phyloP scores from a whole-genome alignment of 1,284 basidiomycete species.

The Sanghuangporus weigelae region DNA sequence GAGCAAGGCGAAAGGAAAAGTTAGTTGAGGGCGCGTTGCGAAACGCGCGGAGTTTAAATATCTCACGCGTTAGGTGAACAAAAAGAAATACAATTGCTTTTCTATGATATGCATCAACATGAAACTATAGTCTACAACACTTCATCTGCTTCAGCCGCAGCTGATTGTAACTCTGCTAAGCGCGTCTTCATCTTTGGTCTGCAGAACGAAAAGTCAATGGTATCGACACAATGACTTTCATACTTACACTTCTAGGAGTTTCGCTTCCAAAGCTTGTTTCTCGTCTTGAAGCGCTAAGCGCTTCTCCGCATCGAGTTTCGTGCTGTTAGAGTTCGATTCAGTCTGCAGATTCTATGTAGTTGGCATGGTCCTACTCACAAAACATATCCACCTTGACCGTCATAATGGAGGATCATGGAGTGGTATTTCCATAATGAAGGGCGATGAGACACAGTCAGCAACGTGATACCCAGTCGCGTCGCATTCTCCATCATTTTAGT shows the following conservation, averaged over 20 bases:
- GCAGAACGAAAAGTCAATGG: background rate
- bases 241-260: slow-evolving; percentile 73
- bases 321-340: slow-evolving; percentile 39
- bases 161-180: slow-evolving; percentile 39
- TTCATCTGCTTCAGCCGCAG: slow-evolving; percentile 1
- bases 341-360: slow-evolving; percentile 6
- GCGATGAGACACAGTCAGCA: slow-evolving; percentile 88
- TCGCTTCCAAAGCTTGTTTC: slow-evolving; percentile 80
- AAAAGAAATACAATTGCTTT: background rate
- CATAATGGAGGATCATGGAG: slow-evolving; percentile 86
- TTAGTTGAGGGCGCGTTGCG: background rate
- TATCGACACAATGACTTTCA: background rate
- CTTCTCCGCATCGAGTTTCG: slow-evolving; percentile 88
- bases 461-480: slow-evolving; percentile 80
- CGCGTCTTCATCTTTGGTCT: slow-evolving; percentile 45
- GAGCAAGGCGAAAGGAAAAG: too few relatives aligned
- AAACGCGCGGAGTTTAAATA: background rate
- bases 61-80: background rate
- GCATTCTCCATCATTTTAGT: slow-evolving; percentile 96
- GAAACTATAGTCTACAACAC: background rate
- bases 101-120: background rate
- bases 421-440: slow-evolving; percentile 97
- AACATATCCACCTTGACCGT: slow-evolving; percentile 77
- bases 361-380: slow-evolving; percentile 52
- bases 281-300: slow-evolving; percentile 91